Evolutionary conservation across 768 basidiomycete species (phyloP).

Genomic region (Clitopilus passeckerianus): DNA sequence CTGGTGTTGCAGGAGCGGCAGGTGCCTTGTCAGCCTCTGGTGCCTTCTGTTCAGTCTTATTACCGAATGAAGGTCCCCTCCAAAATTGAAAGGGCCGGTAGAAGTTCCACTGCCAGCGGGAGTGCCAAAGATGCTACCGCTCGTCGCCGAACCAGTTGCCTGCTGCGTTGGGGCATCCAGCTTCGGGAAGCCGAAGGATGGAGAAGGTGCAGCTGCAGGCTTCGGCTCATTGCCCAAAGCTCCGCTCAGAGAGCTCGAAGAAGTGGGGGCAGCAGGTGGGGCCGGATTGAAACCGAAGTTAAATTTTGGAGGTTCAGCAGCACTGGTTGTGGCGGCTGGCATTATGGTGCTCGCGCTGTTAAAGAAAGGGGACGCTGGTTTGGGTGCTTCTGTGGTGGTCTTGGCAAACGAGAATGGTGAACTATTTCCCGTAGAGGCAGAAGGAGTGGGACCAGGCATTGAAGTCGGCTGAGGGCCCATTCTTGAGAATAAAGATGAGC

Average conservation of each 20-base stretch:
- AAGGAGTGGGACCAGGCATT: slow-evolving; percentile 5
- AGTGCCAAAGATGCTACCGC: neutral
- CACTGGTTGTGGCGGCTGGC: slow-evolving; percentile 15
- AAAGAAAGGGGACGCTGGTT: slow-evolving; percentile 17
- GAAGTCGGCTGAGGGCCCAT: slow-evolving; percentile 12
- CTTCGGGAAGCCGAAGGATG: slow-evolving; percentile 16
- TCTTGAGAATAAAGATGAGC: slow-evolving; percentile 17
- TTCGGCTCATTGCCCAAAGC: slow-evolving; percentile 17
- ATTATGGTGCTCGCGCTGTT: slow-evolving; percentile 14
- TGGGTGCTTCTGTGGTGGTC: slow-evolving; percentile 13
- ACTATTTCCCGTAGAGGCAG: slow-evolving; percentile 6
- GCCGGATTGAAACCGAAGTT: slow-evolving; percentile 26
- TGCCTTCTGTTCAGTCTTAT: slow-evolving; percentile 4
- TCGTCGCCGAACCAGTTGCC: neutral
- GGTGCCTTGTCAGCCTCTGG: neutral
- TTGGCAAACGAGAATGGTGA: slow-evolving; percentile 13
- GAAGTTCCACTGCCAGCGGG: slow-evolving; percentile 1
- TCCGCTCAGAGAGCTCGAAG: slow-evolving; percentile 13
- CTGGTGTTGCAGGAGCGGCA: neutral
- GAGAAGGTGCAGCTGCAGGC: slow-evolving; percentile 12
- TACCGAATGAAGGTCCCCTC: slow-evolving; percentile 6
- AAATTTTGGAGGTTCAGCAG: slow-evolving; percentile 27
- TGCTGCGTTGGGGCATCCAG: slow-evolving; percentile 8
- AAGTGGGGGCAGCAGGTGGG: slow-evolving; percentile 5
- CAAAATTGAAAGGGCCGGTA: slow-evolving; percentile 13